phyloP scores from a whole-genome alignment of 495 filamentous ascomycete species.

The Aspergillus ostianus region DNA sequence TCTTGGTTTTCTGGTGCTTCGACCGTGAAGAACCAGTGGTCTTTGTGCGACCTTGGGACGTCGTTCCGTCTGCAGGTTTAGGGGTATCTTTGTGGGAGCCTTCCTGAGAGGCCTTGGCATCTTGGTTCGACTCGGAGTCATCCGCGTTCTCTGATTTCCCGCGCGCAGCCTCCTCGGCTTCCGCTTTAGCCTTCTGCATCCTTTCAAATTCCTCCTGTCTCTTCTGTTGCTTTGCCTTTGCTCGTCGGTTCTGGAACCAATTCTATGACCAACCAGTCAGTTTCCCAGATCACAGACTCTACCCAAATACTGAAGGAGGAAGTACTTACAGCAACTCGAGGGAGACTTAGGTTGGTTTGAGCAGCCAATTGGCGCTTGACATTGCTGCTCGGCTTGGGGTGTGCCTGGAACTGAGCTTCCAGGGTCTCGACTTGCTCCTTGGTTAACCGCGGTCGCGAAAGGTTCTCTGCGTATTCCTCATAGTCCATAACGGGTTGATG shows the following conservation, averaged over 20 bases:
- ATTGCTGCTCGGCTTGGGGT: conserved; percentile 75
- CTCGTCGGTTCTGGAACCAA: conserved; percentile 89
- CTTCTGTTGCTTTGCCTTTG: conserved; percentile 76
- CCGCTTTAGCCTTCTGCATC: conserved; percentile 54
- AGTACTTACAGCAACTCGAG: conserved; percentile 70
- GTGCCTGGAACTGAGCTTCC: conserved; percentile 71
- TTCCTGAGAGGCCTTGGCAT: conserved; percentile 25
- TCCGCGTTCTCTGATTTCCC: conserved; percentile 33
- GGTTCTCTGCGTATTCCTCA: conserved; percentile 50
- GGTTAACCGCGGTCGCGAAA: conserved; percentile 64
- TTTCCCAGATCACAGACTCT: neutral
- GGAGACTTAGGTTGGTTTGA: conserved; percentile 67
- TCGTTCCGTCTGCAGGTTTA: conserved; percentile 28
- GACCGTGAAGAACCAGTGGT: conserved; percentile 21
- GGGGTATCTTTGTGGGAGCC: conserved; percentile 33
- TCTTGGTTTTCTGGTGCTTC: conserved; percentile 43
- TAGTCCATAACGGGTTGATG: conserved; percentile 51
- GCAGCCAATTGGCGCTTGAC: conserved; percentile 73
- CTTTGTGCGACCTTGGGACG: conserved; percentile 25
- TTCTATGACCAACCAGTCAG: conserved; percentile 53
- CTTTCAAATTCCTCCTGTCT: conserved; percentile 64
- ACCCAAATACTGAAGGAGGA: neutral
- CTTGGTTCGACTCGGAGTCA: conserved; percentile 25
- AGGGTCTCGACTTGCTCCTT: conserved; percentile 80
- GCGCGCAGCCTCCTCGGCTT: conserved; percentile 42